Evolutionary conservation across 257 asterid species (phyloP).

Genomic region (Cordia subcordata): DNA sequence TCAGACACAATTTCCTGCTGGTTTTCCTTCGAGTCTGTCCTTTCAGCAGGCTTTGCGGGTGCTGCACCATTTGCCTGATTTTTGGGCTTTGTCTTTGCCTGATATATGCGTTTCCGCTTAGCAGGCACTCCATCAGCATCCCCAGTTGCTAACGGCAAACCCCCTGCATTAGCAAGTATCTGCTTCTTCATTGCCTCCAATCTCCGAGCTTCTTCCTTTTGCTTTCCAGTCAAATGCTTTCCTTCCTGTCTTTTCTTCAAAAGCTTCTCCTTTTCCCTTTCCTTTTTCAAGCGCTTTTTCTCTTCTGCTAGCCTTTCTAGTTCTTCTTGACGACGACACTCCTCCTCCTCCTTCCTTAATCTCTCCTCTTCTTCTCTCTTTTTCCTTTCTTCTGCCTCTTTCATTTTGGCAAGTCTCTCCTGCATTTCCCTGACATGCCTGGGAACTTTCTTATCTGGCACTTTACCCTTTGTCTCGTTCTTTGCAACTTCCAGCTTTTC

Average conservation of each 20-base stretch:
- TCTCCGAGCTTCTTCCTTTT: conserved; percentile 89
- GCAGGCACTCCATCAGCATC: conserved; percentile 48
- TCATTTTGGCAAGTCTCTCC: conserved; percentile 61
- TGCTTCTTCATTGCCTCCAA: conserved; percentile 79
- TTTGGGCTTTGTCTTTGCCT: conserved; percentile 67
- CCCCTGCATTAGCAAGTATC: conserved; percentile 61
- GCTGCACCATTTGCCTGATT: conserved; percentile 60
- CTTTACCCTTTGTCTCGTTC: conserved; percentile 38
- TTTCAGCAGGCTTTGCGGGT: conserved; percentile 37
- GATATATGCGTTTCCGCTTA: conserved; percentile 62
- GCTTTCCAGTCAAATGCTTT: conserved; percentile 71
- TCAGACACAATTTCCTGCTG: conserved; percentile 38
- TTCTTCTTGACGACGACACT: conserved; percentile 61
- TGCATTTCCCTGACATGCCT: conserved; percentile 87
- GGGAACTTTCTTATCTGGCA: conserved; percentile 56
- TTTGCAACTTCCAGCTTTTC: conserved; percentile 55
- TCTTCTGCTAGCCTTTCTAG: conserved; percentile 71
- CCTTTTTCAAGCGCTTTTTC: conserved; percentile 79
- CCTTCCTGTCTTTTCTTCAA: conserved; percentile 84
- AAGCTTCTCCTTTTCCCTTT: conserved; percentile 76
- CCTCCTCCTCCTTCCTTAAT: conserved; percentile 88
- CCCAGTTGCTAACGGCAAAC: conserved; percentile 35
- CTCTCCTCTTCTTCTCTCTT: conserved; percentile 78
- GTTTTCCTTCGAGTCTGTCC: conserved; percentile 30
- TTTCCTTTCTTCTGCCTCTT: conserved; percentile 77